These are phyloP conservation scores for Hydnum rufescens DNA, from an alignment of 768 basidiomycete genomes.

Conservation along the genomic window DNA sequence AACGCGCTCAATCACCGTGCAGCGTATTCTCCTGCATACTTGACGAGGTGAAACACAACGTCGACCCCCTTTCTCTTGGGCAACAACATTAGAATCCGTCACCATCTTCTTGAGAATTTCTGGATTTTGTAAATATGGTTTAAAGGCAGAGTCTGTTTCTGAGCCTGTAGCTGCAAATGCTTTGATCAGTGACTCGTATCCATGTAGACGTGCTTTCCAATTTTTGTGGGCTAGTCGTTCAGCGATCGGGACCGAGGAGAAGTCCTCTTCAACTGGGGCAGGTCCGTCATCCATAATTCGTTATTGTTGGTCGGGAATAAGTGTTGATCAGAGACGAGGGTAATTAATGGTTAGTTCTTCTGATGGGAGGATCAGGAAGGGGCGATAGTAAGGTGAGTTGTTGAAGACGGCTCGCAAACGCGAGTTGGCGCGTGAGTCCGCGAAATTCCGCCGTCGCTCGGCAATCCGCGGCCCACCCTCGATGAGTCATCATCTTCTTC, in stretches of 20 bases:
- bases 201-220: slow-evolving; percentile 95
- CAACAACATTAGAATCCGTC: slow-evolving; percentile 85
- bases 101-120: slow-evolving; percentile 72
- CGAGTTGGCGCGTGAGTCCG: no score
- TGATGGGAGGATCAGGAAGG: no score
- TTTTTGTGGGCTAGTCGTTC: slow-evolving; percentile 87
- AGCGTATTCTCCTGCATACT: slow-evolving; percentile 78
- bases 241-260: slow-evolving; percentile 50
- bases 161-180: slow-evolving; percentile 77
- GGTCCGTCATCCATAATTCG: slow-evolving; percentile 55
- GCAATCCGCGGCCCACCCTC: no score
- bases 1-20: slow-evolving; percentile 24
- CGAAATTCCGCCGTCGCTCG: no score
- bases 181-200: slow-evolving; percentile 72
- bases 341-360: no score
- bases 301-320: no score
- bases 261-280: slow-evolving; percentile 87
- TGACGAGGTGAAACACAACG: slow-evolving; percentile 65
- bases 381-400: no score
- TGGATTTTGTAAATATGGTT: slow-evolving; percentile 60
- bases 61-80: slow-evolving; percentile 97
- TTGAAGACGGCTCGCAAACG: no score
- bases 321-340: no score
- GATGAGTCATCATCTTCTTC: no score
- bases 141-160: slow-evolving; percentile 87